Base-by-base conservation (phyloP, 257 asterid genomes). In the Lantana camara region DNA sequence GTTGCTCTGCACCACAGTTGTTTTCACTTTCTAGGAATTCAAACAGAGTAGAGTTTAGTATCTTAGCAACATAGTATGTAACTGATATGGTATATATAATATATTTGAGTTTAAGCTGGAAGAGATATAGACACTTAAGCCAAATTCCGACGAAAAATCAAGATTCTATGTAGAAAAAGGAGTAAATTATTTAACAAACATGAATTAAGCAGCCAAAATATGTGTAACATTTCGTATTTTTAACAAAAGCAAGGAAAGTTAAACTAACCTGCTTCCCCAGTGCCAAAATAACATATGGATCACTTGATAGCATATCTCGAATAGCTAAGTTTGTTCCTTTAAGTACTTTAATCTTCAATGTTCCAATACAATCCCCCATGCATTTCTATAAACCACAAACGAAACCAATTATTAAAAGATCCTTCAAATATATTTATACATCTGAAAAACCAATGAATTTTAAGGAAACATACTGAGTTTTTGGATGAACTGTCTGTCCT, bases 221-320 rank as follows among this genome's bases (percentile, higher is more conserved):
- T n/a, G n/a, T n/a, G n/a, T n/a, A n/a, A n/a, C n/a, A n/a, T n/a
- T n/a, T n/a, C n/a, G n/a, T n/a, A n/a, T n/a, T n/a, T n/a, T 17
- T 44, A 8, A 47, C 10, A 10, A 9, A 40, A 19, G 57, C 23
- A 50, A 35, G 48, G 17, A 35, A 24, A 75, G n/a, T n/a, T n/a
- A 23, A 24, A 70, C 77, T 52, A 74, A 93, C 99, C 96, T 90
- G 96, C 53, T 71, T 73, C 21, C 99, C 99, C 54, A 94, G 90
- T 63, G 72, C 73, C 79, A 94, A 68, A 69, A 88, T 78, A 63
- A 94, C 81, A 68, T 94, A 94, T 17, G 99, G 99, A 83, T 94
- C 99, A 59, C 99, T 94, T n/a, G 99, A 81, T 70, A 83, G 80
- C 99, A 90, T 94, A 80, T 94, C 99, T 44, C 97, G 95, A 63